Evolutionary conservation across 1,284 basidiomycete genomes (phyloP), one percentile per base, ranked within the genome.

Genomic region (Malassezia globosa): DNA sequence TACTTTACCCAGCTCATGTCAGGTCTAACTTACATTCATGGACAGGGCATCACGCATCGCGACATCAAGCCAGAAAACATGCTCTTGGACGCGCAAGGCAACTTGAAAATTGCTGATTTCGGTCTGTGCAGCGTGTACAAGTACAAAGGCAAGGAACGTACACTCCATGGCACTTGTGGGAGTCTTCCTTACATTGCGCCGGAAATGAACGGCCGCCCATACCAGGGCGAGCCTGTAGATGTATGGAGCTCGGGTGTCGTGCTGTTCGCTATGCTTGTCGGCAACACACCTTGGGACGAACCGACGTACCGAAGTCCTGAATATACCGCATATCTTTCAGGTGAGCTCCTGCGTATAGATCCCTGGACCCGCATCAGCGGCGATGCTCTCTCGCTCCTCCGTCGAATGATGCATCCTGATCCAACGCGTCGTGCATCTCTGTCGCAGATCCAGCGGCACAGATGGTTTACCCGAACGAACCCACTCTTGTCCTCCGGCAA

Each of bases 271-370:
- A 75, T 96, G 51, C 77, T 97, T 0, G 83, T 81, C 4, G 92
- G 92, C 42, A 96, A 94, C 69, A 96, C 92, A 0, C 94, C 92
- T 1, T 97, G 92, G 92, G 92, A 96, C 66, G 85, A 94, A 67
- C 89, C 92, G 3, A 88, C 88, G 0, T 67, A 73, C 1, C 76
- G 77, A 18, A 87, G 84, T 55, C 79, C 80, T 2, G 92, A 97
- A 72, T 97, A 81, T 69, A 69, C 74, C 22, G 79, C 81, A 6
- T 97, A 85, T 72, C 66, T 84, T 2, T 77, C 77, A 0, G 88
- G 88, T 2, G 76, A 83, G 45, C 80, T 92, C 44, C 57, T 69
- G 44, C 69, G 78, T 7, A 81, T 86, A 59, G 76, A 77, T 3
- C 92, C 92, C 0, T 97, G 92, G 92, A 80, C 77, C 51, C 76